A percentile compares a stretch with the other conserved stretches of the same genome.
phyloP scores from a whole-genome alignment of 2,329 filamentous ascomycete genomes.

The Aspergillus glaucus region DNA sequence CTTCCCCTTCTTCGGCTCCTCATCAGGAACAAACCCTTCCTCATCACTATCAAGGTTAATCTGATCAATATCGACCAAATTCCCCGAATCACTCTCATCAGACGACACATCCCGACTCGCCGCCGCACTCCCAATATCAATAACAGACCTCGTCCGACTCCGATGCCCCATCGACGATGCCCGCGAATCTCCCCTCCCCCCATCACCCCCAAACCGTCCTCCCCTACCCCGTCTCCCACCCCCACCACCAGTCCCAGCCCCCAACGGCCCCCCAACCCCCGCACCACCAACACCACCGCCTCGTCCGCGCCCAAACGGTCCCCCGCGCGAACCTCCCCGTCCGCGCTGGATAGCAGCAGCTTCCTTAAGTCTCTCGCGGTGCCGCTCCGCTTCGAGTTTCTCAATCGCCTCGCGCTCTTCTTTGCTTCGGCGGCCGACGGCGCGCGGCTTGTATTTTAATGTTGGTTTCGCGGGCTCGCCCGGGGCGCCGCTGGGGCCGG shows the following conservation, averaged over 20 bases:
- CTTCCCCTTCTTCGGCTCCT: constrained; percentile 26
- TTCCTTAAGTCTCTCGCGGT: constrained; percentile 34
- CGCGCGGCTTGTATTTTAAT: constrained; percentile 40
- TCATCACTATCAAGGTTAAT: constrained; percentile 52
- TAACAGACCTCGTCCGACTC: constrained; percentile 21
- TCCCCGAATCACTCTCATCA: constrained; percentile 43
- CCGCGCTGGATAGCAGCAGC: constrained; percentile 35
- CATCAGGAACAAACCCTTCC: constrained; percentile 29
- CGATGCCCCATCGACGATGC: constrained; percentile 22
- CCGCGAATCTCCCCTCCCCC: constrained; percentile 13
- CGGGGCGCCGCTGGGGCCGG: constrained; percentile 7
- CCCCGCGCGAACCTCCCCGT: constrained; percentile 22
- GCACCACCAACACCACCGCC: constrained; percentile 16
- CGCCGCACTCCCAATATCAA: constrained; percentile 17
- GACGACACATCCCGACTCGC: constrained; percentile 27
- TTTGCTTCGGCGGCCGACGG: constrained; percentile 37
- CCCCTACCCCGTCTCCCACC: constrained; percentile 17
- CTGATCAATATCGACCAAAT: constrained; percentile 51
- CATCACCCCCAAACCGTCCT: constrained; percentile 9
- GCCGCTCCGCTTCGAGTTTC: constrained; percentile 36
- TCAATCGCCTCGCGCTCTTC: constrained; percentile 41
- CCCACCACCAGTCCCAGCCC: constrained; percentile 16
- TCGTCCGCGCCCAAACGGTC: constrained; percentile 24
- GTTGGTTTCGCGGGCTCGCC: constrained; percentile 31
- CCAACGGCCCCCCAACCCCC: constrained; percentile 23